Base-by-base conservation (phyloP, 2,329 filamentous ascomycete genomes). In the Sclerotinia nivalis region DNA sequence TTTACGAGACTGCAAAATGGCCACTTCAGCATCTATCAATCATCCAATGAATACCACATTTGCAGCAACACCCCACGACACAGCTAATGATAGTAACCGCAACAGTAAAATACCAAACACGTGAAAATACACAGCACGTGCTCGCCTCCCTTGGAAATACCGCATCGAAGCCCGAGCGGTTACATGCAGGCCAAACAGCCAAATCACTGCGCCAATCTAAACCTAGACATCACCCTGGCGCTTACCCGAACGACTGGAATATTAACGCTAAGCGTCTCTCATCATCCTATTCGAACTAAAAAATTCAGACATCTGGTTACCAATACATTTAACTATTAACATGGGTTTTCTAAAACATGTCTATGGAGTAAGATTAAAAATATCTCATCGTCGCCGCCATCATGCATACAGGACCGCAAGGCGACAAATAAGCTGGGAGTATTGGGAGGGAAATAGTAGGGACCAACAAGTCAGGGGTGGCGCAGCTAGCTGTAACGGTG, bases 171-270 rank as follows among this genome's bases (percentile, higher is more conserved):
- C 40, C 40, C 40, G 56, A 59, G 56, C 56, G 56, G 34, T 43
- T 43, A 59, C 37, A 59, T 59, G 56, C 37, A 43, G 56, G 37
- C n/a, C 56, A 43, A 40, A n/a, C 10, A 34, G 28, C 10, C 9
- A 43, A 18, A 60, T 45, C 56, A 45, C 37, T 34, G 56, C 56
- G 56, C 37, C 37, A 59, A 43, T 59, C 56, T 59, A 59, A 59
- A 20, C 37, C 56, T 59, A 15, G 56, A 43, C n/a, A 43, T 25
- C n/a, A 28, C 22, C 22, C 34, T 22, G 22, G 56, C 56, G 56
- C 56, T 45, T 60, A 60, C 22, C 56, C 56, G 56, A 43, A 60
- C n/a, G 18, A 4, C 9, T 4, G 56, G 56, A 43, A 59, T 59
- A 18, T 34, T 43, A 18, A 40, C 22, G 37, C 34, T 13, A 9